Evolutionary conservation across 768 basidiomycete species (phyloP).

Genomic region (Mycena vulgaris): DNA sequence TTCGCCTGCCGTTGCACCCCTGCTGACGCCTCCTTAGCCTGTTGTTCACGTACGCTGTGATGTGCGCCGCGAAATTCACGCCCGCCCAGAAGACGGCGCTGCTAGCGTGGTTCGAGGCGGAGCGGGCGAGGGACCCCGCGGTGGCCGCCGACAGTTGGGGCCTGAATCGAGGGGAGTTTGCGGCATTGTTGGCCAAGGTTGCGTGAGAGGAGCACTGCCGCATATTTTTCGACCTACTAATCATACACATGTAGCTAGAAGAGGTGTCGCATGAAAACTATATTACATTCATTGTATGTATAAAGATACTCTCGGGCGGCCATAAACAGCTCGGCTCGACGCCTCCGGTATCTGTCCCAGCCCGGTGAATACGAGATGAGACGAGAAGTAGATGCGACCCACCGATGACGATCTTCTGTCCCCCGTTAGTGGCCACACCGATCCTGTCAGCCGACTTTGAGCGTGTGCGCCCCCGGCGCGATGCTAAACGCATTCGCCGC

Average conservation of each 20-base stretch:
- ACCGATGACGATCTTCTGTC: conserved; percentile 77
- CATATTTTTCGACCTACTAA: background rate
- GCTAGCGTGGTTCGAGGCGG: conserved; percentile 43
- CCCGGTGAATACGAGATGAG: background rate
- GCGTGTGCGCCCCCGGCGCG: conserved; percentile 69
- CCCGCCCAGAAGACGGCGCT: conserved; percentile 49
- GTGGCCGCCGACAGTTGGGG: conserved; percentile 31
- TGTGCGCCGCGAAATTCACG: conserved; percentile 54
- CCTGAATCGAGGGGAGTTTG: conserved; percentile 29
- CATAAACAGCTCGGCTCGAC: conserved; percentile 68
- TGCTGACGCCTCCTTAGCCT: conserved; percentile 51
- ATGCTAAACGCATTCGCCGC: conserved; percentile 57
- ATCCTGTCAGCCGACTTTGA: conserved; percentile 63
- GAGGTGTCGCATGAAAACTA: background rate
- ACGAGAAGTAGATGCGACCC: conserved; percentile 29
- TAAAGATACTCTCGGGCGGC: background rate
- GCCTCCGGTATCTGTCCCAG: conserved; percentile 68
- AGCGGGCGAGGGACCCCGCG: conserved; percentile 20
- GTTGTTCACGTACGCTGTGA: conserved; percentile 66
- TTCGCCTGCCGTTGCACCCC: background rate
- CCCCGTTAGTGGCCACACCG: too few species aligned
- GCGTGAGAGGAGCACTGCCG: conserved; percentile 7
- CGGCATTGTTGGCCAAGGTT: conserved; percentile 22
- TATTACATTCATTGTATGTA: background rate
- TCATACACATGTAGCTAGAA: background rate